Conservation (phyloP, 139 green algal species). For the Yamagishiella unicocca region DNA sequence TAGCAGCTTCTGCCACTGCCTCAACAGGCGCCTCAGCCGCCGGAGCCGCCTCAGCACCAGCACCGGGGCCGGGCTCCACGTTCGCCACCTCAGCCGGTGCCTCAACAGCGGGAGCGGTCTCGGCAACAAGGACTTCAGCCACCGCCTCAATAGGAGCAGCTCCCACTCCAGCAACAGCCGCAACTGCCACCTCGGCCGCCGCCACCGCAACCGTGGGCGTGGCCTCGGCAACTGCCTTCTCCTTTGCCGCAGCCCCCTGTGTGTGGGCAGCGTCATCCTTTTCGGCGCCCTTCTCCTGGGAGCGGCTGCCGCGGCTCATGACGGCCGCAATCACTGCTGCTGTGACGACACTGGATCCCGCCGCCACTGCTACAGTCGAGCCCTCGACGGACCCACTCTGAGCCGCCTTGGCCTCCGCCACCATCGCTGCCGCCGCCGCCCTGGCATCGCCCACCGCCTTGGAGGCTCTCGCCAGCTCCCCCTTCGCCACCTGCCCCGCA, state of each 20-base stretch:
- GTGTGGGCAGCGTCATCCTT: not conserved
- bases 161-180: too few species aligned
- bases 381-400: not conserved
- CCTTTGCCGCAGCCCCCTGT: too few species aligned
- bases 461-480: not conserved
- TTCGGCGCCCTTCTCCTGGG: not conserved
- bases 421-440: not conserved
- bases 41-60: not conserved
- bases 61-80: not conserved
- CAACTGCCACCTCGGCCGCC: too few species aligned
- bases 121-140: too few species aligned
- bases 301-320: not conserved
- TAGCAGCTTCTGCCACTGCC: not conserved
- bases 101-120: too few species aligned
- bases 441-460: not conserved
- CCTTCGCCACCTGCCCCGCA: not conserved
- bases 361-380: not conserved
- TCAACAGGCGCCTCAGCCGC: not conserved
- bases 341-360: not conserved
- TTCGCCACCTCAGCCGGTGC: too few species aligned
- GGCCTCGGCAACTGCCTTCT: not conserved
- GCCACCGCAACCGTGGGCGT: not conserved
- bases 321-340: not conserved
- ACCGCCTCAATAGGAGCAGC: too few species aligned
- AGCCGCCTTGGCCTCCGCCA: not conserved